Base-by-base conservation (phyloP, 225 moss, liverwort and hornwort species). In the Bryum argenteum region DNA sequence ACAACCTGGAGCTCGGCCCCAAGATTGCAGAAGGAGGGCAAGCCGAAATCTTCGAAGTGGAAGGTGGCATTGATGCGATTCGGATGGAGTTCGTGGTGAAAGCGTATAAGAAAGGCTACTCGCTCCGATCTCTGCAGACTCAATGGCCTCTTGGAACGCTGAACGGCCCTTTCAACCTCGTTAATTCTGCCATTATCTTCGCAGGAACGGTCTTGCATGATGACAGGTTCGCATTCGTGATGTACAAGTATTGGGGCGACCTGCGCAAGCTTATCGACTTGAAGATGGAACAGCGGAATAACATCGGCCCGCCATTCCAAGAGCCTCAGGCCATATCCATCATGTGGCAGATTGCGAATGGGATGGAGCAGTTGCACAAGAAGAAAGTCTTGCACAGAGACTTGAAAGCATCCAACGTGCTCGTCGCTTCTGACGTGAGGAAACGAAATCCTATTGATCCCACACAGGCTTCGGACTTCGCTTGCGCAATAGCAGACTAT, bases 11-110 rank as follows among this genome's bases (percentile, higher is more conserved):
- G 64, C 76, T 84, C 53, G 84, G 84, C 18, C 52, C 62, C n/a
- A 84, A 84, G 37, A 77, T 84, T 0, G 84, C 84, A 5, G 84
- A 84, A 47, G 83, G 83, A 6, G 83, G 80, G 10, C 83, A 84
- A 38, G 83, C 83, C 8, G 83, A 84, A 24, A 84, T 84, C 33
- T 84, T 80, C 48, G 80, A 84, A 22, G 67, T 77, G 21, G 74
- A 83, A 43, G 71, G 74, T 6, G 77, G 70, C 28, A 52, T 74
- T 39, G 69, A 72, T 8, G 19, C 63, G 0, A 24, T 72, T 12
- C 71, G 67, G 8, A 63, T 71, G 67, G 75, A 79, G 10, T 63
- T 79, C 0, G 84, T 84, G 19, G 73, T 78, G 63, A 84, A 84
- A 67, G 80, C 74, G 10, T 84, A 77, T 78, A 84, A 84, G 42